Evolutionary conservation across 768 basidiomycete genomes (phyloP).

Genomic region (Lentinula detonsa): DNA sequence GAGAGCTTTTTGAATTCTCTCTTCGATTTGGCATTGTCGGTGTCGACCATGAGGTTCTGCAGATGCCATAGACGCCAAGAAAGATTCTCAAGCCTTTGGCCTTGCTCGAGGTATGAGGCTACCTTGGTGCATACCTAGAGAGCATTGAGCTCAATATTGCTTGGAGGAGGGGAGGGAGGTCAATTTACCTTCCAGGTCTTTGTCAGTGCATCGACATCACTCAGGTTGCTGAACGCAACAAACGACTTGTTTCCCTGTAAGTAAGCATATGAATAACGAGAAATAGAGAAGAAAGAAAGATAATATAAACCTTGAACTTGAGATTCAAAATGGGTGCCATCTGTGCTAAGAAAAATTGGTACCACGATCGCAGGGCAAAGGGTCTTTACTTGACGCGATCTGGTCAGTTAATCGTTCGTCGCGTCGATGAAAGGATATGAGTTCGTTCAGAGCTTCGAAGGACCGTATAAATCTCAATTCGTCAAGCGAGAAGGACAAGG

Average conservation of each 20-base stretch:
- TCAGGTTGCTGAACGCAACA: constrained; percentile 85
- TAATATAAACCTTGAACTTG: constrained; percentile 70
- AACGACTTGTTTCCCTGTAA: constrained; percentile 90
- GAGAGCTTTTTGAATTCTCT: constrained; percentile 88
- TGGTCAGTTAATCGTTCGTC: no score
- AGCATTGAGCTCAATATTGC: not conserved
- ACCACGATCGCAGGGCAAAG: not conserved
- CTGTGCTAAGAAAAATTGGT: not conserved
- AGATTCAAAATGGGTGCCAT: constrained; percentile 83
- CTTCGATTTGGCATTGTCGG: constrained; percentile 83
- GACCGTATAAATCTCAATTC: not conserved
- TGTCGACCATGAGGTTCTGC: constrained; percentile 86
- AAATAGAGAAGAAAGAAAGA: constrained; percentile 2
- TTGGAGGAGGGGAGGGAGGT: constrained; percentile 6
- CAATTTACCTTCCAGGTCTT: constrained; percentile 81
- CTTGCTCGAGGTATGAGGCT: constrained; percentile 85
- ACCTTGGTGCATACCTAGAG: constrained; percentile 83
- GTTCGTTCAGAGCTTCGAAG: not conserved
- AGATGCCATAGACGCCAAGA: constrained; percentile 92
- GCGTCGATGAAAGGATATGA: no score
- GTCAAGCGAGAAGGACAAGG: not conserved
- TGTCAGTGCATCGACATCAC: constrained; percentile 78
- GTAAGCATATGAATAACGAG: constrained; percentile 13
- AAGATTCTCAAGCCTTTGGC: constrained; percentile 86
- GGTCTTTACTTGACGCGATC: not conserved